Base-by-base conservation (phyloP, 1,284 basidiomycete species). In the Gomphus sp. region DNA sequence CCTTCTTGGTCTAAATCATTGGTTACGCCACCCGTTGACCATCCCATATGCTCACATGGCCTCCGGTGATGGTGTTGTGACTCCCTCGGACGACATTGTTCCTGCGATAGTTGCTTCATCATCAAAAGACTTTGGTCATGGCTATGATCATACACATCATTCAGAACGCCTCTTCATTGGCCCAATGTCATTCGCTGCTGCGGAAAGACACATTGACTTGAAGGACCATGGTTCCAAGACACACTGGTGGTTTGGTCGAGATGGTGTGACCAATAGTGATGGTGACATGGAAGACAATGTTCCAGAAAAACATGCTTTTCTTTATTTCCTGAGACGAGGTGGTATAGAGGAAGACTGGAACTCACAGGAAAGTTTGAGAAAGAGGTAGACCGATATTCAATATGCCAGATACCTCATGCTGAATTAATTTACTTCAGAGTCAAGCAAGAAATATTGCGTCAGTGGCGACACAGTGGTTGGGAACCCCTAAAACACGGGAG, bases 291-390 rank as follows among this genome's bases (percentile, higher is more conserved):
- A 64, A 16, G 59, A 60, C 12, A 47, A 55, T 8, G 58, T 60
- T 37, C 51, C 59, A 28, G 55, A 59, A 37, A 56, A 76, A 43
- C 80, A 85, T 64, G 85, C 87, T 0, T 76, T 79, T 61, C 74
- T 73, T 34, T 82, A 85, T 66, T 89, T 87, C 66, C 66, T 88
- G 44, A 74, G 74, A 50, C 72, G 80, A 57, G 87, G 86, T 12
- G 85, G 87, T 28, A 74, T 73, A 25, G 70, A 70, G 36, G 81
- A 87, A 61, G 79, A 87, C 62, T 91, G 87, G 87, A 76, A 75
- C 16, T 59, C 58, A 6, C 43, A 57, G 36, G 44, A 45, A n/a
- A 25, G 51, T 45, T 34, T 34, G 81, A 82, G 53, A 70, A 74
- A 22, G 72, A 79, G 59, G 81, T 83, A 63, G 70, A 73, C 54